Percentiles rank a stretch among this genome's conserved stretches.
Conservation (phyloP, 78 protist species). For the Protostelium mycophagum region DNA sequence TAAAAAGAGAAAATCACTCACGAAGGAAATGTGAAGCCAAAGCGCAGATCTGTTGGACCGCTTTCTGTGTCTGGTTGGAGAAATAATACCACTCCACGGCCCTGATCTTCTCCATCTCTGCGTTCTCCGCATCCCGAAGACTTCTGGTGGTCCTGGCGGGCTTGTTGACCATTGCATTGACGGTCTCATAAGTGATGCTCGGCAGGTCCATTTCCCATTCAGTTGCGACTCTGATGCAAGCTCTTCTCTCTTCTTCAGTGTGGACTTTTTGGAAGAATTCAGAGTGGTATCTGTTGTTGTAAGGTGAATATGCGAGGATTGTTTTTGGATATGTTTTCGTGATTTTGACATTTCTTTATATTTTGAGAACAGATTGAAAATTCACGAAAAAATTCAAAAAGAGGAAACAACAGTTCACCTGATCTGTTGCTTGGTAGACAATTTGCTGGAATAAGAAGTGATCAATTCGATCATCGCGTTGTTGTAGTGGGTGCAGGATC, state of each 20-base stretch:
- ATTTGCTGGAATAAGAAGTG: background rate
- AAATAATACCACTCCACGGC: background rate
- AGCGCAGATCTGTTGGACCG: background rate
- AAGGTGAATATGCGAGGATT: background rate
- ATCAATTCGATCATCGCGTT: background rate
- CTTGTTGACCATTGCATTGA: background rate
- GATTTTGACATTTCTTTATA: no score
- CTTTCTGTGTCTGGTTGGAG: background rate
- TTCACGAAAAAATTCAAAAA: no score
- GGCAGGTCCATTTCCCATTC: background rate
- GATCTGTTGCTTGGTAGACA: no score
- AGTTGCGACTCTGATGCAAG: background rate
- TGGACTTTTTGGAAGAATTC: background rate
- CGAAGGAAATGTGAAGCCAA: background rate
- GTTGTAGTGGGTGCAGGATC: background rate
- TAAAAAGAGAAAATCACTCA: background rate
- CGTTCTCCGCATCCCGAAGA: background rate
- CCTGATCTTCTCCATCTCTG: background rate
- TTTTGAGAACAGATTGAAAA: no score
- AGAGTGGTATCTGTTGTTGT: background rate
- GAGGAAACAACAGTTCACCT: no score
- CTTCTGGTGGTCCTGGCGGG: no score
- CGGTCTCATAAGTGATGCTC: background rate
- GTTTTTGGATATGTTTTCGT: background rate
- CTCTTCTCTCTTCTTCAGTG: background rate